Evolutionary conservation across 2,329 filamentous ascomycete genomes (phyloP).

Genomic region (Beauveria caledonica): DNA sequence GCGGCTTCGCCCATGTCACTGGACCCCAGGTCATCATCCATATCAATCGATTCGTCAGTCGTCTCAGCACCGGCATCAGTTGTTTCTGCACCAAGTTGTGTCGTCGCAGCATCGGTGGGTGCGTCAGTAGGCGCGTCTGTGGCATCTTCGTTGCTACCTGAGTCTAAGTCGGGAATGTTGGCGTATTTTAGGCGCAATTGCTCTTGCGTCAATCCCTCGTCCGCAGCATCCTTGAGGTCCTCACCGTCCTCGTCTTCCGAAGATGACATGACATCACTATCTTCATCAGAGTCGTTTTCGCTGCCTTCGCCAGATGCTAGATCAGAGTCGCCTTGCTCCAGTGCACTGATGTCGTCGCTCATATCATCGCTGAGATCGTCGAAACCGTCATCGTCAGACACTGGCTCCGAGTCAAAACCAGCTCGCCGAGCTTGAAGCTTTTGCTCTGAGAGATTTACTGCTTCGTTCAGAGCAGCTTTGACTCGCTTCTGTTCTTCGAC

Average conservation of each 20-base stretch:
- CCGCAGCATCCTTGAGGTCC: conserved; percentile 43
- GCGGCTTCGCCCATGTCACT: conserved; percentile 40
- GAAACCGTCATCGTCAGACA: conserved; percentile 36
- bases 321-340: conserved; percentile 20
- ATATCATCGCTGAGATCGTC: conserved; percentile 40
- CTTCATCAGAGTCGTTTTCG: conserved; percentile 33
- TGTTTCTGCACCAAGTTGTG: conserved; percentile 17
- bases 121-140: conserved; percentile 19
- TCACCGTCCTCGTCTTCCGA: conserved; percentile 38
- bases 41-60: conserved; percentile 58
- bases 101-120: conserved; percentile 18
- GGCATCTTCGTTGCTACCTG: conserved; percentile 17
- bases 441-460: conserved; percentile 62
- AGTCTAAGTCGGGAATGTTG: conserved; percentile 43
- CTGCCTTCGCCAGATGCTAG: conserved; percentile 28
- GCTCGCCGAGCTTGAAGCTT: conserved; percentile 55
- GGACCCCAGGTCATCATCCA: conserved; percentile 59
- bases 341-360: conserved; percentile 28
- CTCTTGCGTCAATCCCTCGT: conserved; percentile 60
- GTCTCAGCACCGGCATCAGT: conserved; percentile 37
- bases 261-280: conserved; percentile 50
- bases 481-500: conserved; percentile 55
- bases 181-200: conserved; percentile 63
- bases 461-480: conserved; percentile 64
- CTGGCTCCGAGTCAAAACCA: conserved; percentile 44